Evolutionary conservation across 2,329 filamentous ascomycete species (phyloP).

Genomic region (Epichloe glyceriae): DNA sequence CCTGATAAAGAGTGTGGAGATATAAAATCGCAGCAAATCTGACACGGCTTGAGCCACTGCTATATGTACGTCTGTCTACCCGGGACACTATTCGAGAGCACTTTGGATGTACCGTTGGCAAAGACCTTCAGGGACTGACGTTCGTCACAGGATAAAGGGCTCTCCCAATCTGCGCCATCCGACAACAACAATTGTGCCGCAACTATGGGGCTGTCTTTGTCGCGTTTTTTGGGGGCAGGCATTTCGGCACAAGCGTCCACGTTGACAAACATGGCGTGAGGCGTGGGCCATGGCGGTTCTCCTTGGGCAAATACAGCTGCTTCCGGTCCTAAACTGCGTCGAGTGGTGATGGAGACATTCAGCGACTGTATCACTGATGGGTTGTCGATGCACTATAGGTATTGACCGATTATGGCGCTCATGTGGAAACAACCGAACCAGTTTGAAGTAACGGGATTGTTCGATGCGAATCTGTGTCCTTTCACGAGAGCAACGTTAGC

Average conservation of each 20-base stretch:
- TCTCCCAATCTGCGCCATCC: background rate
- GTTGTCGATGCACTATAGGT: background rate
- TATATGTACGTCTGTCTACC: background rate
- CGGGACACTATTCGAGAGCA: background rate
- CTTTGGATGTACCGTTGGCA: background rate
- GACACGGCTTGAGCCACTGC: background rate
- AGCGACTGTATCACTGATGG: background rate
- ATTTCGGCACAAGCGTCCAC: conserved; percentile 36
- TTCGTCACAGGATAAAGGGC: background rate
- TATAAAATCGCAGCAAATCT: background rate
- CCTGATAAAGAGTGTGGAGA: background rate
- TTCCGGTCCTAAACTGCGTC: conserved; percentile 18
- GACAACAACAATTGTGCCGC: background rate
- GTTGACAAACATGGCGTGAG: conserved; percentile 33
- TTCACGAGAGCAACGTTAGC: background rate
- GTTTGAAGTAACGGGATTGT: background rate
- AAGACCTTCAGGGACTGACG: background rate
- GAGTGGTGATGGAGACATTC: background rate
- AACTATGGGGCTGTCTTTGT: conserved; percentile 35
- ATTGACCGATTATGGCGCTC: background rate
- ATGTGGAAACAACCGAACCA: background rate
- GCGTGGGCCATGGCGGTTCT: conserved; percentile 38
- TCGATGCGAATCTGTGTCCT: background rate
- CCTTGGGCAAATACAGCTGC: conserved; percentile 36
- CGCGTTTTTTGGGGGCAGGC: conserved; percentile 33